Conservation (phyloP, 495 filamentous ascomycete genomes). For the Glutinoglossum americanum region DNA sequence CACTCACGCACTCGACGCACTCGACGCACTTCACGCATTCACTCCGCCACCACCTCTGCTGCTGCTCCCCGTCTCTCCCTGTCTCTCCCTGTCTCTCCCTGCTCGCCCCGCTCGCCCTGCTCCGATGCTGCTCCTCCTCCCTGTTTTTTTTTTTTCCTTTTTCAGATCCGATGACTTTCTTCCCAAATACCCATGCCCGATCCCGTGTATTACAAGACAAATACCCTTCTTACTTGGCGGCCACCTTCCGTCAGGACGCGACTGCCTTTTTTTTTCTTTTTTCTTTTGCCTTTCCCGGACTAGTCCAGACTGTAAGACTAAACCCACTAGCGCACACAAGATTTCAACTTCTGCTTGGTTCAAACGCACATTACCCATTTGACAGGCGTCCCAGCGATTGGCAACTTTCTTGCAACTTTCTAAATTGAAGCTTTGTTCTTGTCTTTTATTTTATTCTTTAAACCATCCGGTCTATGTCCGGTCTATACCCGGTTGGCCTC, state of each 20-base stretch:
- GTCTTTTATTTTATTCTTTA: too few relatives aligned
- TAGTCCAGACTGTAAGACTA: background rate
- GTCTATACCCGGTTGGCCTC: too few relatives aligned
- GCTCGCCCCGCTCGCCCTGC: too few relatives aligned
- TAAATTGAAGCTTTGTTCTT: too few relatives aligned
- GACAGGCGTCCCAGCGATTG: background rate
- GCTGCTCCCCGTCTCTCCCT: too few relatives aligned
- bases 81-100: too few relatives aligned
- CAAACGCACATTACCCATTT: background rate
- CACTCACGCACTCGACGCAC: too few relatives aligned
- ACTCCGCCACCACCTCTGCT: too few relatives aligned
- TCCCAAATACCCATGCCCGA: background rate
- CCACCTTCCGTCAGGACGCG: background rate
- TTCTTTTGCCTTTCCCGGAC: background rate
- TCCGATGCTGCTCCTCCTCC: background rate
- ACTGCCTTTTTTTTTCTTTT: background rate
- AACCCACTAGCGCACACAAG: background rate
- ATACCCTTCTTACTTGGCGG: background rate
- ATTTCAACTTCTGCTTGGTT: background rate
- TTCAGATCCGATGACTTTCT: background rate
- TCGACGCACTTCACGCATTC: too few relatives aligned
- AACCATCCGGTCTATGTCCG: too few relatives aligned
- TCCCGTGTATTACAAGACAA: background rate
- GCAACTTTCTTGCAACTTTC: too few relatives aligned
- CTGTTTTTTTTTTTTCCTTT: background rate